A percentile compares a stretch with the other conserved stretches of the same genome.
Conservation (phyloP, 2,329 filamentous ascomycete genomes). For the Penicillium thymicola region DNA sequence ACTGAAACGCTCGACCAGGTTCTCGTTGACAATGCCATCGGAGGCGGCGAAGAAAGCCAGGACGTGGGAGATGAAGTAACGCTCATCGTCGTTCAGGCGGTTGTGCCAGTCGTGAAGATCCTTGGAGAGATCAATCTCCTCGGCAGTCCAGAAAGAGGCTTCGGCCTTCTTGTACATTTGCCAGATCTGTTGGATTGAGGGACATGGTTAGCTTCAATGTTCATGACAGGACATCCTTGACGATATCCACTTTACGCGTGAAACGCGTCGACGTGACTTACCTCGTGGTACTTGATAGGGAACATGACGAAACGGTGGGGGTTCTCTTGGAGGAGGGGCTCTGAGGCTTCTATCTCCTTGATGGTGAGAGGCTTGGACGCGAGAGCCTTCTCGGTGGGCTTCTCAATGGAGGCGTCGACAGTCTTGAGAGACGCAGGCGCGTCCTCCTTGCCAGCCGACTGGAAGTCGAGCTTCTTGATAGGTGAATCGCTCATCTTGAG, state of each 20-base stretch:
- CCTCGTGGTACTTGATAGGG: constrained; percentile 99
- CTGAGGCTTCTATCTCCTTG: constrained; percentile 70
- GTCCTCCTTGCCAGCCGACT: constrained; percentile 77
- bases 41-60: constrained; percentile 98
- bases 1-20: constrained; percentile 96
- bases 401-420: constrained; percentile 55
- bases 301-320: constrained; percentile 95
- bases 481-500: constrained; percentile 88
- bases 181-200: constrained; percentile 69
- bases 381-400: constrained; percentile 49
- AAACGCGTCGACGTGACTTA: constrained; percentile 59
- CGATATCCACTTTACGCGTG: constrained; percentile 66
- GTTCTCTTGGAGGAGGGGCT: constrained; percentile 94
- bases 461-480: constrained; percentile 83
- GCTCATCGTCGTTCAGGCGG: constrained; percentile 91
- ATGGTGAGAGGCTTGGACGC: constrained; percentile 48
- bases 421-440: constrained; percentile 51
- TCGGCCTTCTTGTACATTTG: constrained; percentile 99
- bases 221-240: constrained; percentile 6
- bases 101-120: constrained; percentile 99
- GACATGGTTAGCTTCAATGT: constrained; percentile 11
- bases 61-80: constrained; percentile 97
- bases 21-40: constrained; percentile 99
- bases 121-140: constrained; percentile 99
- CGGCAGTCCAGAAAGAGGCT: constrained; percentile 98